Base-by-base conservation (phyloP, 176 grass and related monocot species). In the Eragrostis nindensis region DNA sequence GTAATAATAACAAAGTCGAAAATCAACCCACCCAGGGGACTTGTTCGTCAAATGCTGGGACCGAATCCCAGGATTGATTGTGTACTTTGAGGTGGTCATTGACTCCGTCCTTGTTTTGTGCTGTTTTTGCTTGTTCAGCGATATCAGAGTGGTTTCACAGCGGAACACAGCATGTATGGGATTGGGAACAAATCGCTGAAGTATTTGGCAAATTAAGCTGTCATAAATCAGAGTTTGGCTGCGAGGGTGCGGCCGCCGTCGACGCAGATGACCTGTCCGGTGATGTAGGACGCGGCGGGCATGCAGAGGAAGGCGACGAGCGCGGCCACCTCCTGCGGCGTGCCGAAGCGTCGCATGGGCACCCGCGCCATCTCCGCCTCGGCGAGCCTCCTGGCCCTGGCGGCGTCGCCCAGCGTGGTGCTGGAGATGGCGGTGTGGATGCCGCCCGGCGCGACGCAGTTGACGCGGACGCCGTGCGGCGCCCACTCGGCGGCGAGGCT, bases 261-360 rank as follows among this genome's bases (percentile, higher is more conserved):
- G 6, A 92, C 71, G 21, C 68, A 82, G 60, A 88, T 76, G 44
- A 88, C 69, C 66, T 88, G 86, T 1, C 90, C 90, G 0, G 73
- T 89, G 49, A 92, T 85, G 38, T 80, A 92, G 54, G 68, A 36
- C 1, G 90, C 79, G 21, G 63, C 79, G 0, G 90, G 90, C 73
- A 80, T 74, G 83, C 86, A 92, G 24, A 88, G 82, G 67, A 91
- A 91, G 17, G 86, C 52, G 15, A 82, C 52, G 13, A 75, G n/a
- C 0, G 78, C 47, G 25, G 89, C 78, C 24, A 88, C 89, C 78
- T 91, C 78, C 49, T 75, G 53, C 15, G 79, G 50, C 44, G 87
- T 80, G 19, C 78, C 86, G 11, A 82, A 21, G 10, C 85, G 89
- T 7, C 73, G 73, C 50, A 88, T 45, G 8, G 89, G 85, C 43